These are phyloP conservation scores for Cucurbita pepo DNA, from an alignment of 306 rosid genomes.

Conservation along the genomic window DNA sequence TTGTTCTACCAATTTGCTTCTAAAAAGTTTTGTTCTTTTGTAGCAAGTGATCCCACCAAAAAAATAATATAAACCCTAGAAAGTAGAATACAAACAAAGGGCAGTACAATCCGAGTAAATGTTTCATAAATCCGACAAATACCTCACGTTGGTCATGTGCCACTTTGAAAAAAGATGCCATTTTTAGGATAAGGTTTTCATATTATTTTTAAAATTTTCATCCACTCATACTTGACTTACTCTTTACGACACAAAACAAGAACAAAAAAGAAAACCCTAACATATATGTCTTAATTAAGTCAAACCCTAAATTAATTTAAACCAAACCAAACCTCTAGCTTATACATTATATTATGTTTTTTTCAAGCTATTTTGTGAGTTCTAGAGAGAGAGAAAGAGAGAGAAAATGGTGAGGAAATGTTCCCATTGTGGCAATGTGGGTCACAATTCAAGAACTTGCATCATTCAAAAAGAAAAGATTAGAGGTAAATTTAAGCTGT, in stretches of 20 bases:
- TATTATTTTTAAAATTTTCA: background rate
- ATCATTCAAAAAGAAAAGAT: background rate
- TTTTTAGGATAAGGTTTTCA: background rate
- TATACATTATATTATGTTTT: background rate
- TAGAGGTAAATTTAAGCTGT: slow-evolving; percentile 3
- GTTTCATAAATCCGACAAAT: background rate
- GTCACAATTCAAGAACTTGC: slow-evolving; percentile 27
- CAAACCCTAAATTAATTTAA: background rate
- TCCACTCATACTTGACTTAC: background rate
- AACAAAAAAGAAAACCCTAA: background rate
- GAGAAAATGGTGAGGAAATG: slow-evolving; percentile 13
- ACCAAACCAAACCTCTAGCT: no score
- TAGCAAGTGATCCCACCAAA: background rate
- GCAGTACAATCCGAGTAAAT: background rate
- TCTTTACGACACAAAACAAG: background rate
- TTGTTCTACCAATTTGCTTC: background rate
- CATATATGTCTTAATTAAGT: background rate
- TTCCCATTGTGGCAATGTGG: slow-evolving; percentile 20
- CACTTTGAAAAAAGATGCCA: background rate
- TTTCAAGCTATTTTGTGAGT: background rate
- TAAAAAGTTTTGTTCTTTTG: background rate
- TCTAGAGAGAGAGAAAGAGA: background rate
- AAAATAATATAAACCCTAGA: background rate
- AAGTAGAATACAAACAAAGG: background rate
- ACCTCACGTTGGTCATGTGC: background rate